Percentiles rank a stretch among this genome's conserved stretches.
These are phyloP conservation scores for Diplodia corticola DNA, from an alignment of 2,329 filamentous ascomycete species.

Conservation along the genomic window DNA sequence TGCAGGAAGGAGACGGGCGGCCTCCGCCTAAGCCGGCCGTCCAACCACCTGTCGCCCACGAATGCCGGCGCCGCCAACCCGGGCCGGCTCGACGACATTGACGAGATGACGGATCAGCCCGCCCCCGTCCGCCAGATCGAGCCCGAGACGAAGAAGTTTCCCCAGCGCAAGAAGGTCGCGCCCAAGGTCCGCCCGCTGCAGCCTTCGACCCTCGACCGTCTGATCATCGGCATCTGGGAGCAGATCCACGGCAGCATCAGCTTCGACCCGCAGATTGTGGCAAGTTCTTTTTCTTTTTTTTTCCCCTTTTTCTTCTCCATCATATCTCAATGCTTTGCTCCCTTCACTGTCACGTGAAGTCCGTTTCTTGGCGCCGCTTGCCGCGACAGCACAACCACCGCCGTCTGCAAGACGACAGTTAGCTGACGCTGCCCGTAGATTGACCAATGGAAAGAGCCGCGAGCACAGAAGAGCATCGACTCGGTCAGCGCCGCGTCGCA, in stretches of 20 bases:
- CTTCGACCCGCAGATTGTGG: conserved; percentile 41
- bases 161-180: conserved; percentile 35
- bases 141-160: conserved; percentile 34
- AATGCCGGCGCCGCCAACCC: too few relatives aligned
- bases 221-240: conserved; percentile 53
- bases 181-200: conserved; percentile 46
- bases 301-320: too few relatives aligned
- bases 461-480: conserved; percentile 4
- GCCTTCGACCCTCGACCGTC: conserved; percentile 51
- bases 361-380: neutral
- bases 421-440: conserved; percentile 27
- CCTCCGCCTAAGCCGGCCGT: conserved; percentile 1
- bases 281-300: conserved; percentile 24
- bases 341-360: neutral
- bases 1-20: conserved; percentile 17
- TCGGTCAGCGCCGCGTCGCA: neutral
- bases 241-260: conserved; percentile 48
- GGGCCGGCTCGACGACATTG: neutral
- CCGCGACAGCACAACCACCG: conserved; percentile 18
- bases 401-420: neutral
- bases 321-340: too few relatives aligned
- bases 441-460: conserved; percentile 16
- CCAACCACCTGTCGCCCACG: neutral
- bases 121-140: conserved; percentile 32
- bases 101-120: neutral